Base-by-base conservation (phyloP, 805 yeast genomes). In the Pichia phayaonensis region DNA sequence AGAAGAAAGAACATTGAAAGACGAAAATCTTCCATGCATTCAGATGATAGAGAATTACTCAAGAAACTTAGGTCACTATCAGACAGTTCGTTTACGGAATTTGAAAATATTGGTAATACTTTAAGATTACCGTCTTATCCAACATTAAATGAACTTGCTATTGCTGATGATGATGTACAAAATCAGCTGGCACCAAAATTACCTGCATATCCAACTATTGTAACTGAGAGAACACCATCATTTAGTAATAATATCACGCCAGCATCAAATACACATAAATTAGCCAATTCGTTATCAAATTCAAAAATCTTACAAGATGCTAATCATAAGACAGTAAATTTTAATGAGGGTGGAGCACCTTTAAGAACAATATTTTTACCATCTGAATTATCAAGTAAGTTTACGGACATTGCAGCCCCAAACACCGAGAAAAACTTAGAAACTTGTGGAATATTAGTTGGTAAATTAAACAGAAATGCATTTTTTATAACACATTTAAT, bases 391-490 rank as follows among this genome's bases (percentile, higher is more conserved):
- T 69, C 76, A 29, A 50, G 62, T 1, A 52, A 59, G 23, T 82
- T 82, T 56, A 65, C 80, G 10, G 57, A 62, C 23, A 59, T 78
- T 13, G 82, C 86, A 1, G 56, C 62, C 18, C 54, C 64, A 4
- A 83, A 82, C 58, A 82, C 88, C 1, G 23, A 44, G 1, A 64
- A 63, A 16, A 75, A 74, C 40, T 64, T 83, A 16, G 88, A 82
- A 58, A 82, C 86, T 0, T 82, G 86, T 59, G 88, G 87, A 13
- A 78, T 82, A 21, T 68, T 82, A 29, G 79, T 86, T 60, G 88
- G 87, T 0, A 77, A 72, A 56, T 66, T 82, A n/a, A 72, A 72
- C 43, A 66, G 80, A 40, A 79, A 80, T 63, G 85, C 86, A 4
- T 81, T 81, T 59, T 79, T 80, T 62, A 71, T 82, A 49, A 83